Percentiles rank a stretch among this genome's conserved stretches.
Conservation (phyloP, 805 yeast genomes). For the Wickerhamiella parazyma region DNA sequence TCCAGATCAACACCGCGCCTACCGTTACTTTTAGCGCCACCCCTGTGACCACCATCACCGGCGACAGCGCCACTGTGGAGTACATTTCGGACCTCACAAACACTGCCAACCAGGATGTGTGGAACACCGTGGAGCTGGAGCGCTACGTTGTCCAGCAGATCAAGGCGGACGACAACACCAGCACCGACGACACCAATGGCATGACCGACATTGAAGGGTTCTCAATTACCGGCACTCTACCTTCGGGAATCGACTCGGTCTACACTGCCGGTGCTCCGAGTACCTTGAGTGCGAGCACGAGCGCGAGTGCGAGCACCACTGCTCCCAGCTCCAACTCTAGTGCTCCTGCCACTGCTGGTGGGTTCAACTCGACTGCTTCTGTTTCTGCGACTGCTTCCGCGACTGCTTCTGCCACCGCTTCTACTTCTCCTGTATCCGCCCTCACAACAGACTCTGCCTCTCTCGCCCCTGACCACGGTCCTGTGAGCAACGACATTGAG, state of each 20-base stretch:
- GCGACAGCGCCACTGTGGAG: not conserved
- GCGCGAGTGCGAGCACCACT: conserved; percentile 9
- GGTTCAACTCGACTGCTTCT: not conserved
- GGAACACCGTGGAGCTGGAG: not conserved
- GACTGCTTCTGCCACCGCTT: not conserved
- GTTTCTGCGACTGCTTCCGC: not conserved
- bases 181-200: conserved; percentile 1
- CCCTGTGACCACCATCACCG: conserved; percentile 1
- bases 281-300: not conserved
- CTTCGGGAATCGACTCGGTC: conserved; percentile 2
- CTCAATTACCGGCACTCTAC: not conserved
- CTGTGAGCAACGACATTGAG: not conserved
- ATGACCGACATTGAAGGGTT: conserved; percentile 2
- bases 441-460: not conserved
- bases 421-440: too few relatives aligned
- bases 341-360: not conserved
- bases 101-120: not conserved
- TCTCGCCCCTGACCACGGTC: not conserved
- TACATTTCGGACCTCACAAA: not conserved
- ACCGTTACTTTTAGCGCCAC: conserved; percentile 1
- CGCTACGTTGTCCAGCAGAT: not conserved
- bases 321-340: not conserved
- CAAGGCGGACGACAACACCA: not conserved
- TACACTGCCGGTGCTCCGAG: conserved; percentile 3
- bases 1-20: conserved; percentile 7